These are phyloP conservation scores for Henckelia pumila DNA, from an alignment of 257 asterid species.

Conservation along the genomic window DNA sequence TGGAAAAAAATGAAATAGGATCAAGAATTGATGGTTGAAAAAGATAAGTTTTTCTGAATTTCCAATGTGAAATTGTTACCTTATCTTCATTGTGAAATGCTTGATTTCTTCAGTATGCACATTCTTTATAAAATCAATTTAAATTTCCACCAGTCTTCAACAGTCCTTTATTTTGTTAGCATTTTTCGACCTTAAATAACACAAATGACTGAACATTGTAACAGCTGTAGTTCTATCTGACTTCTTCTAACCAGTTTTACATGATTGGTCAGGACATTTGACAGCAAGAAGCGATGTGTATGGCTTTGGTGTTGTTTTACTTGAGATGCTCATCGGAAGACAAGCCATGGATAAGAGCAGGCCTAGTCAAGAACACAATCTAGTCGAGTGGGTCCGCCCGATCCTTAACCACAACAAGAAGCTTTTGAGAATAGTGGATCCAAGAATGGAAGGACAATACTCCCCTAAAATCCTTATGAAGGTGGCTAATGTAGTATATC, in stretches of 20 bases:
- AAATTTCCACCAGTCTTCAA: not conserved
- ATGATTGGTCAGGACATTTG: slow-evolving; percentile 57
- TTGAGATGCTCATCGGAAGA: slow-evolving; percentile 89
- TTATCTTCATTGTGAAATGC: not conserved
- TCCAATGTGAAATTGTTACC: not conserved
- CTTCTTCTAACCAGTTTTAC: not conserved
- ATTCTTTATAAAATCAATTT: not conserved
- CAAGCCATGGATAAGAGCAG: slow-evolving; percentile 89
- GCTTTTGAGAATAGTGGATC: slow-evolving; percentile 72
- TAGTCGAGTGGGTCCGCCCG: slow-evolving; percentile 95
- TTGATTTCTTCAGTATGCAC: not conserved
- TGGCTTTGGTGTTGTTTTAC: slow-evolving; percentile 89
- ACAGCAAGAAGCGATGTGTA: slow-evolving; percentile 88
- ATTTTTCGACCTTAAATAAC: not conserved
- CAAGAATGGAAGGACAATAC: slow-evolving; percentile 90
- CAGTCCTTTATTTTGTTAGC: not conserved
- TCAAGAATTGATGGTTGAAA: not conserved
- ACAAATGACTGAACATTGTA: not conserved
- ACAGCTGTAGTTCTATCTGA: not conserved
- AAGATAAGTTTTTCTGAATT: not conserved
- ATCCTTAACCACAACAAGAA: slow-evolving; percentile 69
- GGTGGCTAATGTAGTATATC: slow-evolving; percentile 83
- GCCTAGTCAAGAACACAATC: slow-evolving; percentile 91
- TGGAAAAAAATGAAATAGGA: not conserved
- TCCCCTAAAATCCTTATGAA: slow-evolving; percentile 54